Evolutionary conservation across 305 asterid genomes (phyloP), one percentile per base, ranked within the genome.

Genomic region (Solanum hybrid): DNA sequence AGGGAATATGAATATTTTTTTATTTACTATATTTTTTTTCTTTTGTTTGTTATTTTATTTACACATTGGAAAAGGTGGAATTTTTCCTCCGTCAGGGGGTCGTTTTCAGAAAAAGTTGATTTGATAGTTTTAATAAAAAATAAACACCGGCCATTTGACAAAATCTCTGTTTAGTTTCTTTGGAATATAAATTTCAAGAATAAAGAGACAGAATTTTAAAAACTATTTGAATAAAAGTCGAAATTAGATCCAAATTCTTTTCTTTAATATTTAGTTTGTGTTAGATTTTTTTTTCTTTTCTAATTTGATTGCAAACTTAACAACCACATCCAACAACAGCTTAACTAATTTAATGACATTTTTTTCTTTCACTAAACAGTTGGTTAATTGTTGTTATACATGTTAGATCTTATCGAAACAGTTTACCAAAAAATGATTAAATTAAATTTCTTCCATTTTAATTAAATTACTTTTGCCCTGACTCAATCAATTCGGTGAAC

Each of bases 41-140:
- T 34, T 34, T 69, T 71, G 34, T 27, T 80, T 80, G 17, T 82
- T 82, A 34, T 81, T 20, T 64, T 34, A 35, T 82, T 89, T n/a
- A 76, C 40, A 91, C 95, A 91, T 88, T 90, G 89, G 81, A 89
- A 87, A 75, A 35, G 84, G 51, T 82, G 85, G 24, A 35, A 60
- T 87, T 7, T 46, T 77, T 84, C 90, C 79, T 81, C 88, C 78
- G 17, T 87, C 38, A 78, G 92, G 93, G 92, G 89, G 94, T 93
- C 92, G 46, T 87, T 91, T 90, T 93, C 94, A 86, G 60, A 76
- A 93, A 89, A 91, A 91, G 94, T 88, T 92, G 91, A 92, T 91
- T 90, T 85, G 88, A 92, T 88, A 90, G 89, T 87, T 85, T 82
- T 77, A 90, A 91, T 81, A 89, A 92, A 91, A 91, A 89, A 88